These are phyloP conservation scores for Gentiana macrophylla DNA, from an alignment of 257 asterid species.

Conservation along the genomic window DNA sequence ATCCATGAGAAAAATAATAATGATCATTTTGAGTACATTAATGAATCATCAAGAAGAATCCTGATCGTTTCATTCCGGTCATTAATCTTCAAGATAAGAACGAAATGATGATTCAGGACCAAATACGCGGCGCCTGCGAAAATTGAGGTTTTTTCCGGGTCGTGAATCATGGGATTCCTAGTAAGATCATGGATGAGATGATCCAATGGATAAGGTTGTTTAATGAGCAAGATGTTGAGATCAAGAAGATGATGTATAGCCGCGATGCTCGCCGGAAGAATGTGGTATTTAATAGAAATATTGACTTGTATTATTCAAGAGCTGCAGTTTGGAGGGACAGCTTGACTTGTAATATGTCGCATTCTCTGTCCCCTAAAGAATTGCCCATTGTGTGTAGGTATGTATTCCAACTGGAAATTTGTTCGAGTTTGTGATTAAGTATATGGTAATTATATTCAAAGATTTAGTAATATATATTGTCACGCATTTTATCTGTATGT, in stretches of 20 bases:
- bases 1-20: background rate
- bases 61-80: conserved; percentile 24
- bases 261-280: conserved; percentile 19
- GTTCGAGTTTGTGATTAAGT: too few relatives aligned
- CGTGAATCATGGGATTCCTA: conserved; percentile 34
- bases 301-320: conserved; percentile 3
- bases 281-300: conserved; percentile 3
- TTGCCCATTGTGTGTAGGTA: conserved; percentile 10
- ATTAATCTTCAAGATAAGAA: conserved; percentile 25
- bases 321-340: conserved; percentile 16
- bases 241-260: conserved; percentile 7
- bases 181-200: conserved; percentile 14
- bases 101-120: conserved; percentile 19
- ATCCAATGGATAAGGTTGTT: conserved; percentile 19
- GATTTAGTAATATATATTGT: too few relatives aligned
- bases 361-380: conserved; percentile 3
- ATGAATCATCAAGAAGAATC: too few relatives aligned
- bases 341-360: conserved; percentile 7
- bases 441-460: too few relatives aligned
- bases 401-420: too few relatives aligned
- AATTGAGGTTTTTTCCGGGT: conserved; percentile 43
- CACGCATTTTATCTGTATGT: too few relatives aligned
- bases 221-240: conserved; percentile 7
- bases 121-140: conserved; percentile 30
- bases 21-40: background rate